These are phyloP conservation scores for Arthrobotrys pseudoclavata DNA, from an alignment of 2,329 filamentous ascomycete genomes.

Conservation along the genomic window DNA sequence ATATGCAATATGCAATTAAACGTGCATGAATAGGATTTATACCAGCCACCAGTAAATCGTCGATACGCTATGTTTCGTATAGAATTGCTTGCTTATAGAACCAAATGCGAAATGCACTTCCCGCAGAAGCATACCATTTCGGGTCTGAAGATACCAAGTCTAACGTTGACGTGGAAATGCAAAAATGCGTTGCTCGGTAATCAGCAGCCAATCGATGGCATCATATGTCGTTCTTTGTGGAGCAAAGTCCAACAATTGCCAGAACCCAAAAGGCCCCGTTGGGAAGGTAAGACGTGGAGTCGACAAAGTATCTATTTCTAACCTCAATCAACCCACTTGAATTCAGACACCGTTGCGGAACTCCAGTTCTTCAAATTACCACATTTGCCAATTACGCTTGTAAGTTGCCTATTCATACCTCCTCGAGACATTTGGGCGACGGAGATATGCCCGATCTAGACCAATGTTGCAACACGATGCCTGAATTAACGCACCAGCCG, in stretches of 20 bases:
- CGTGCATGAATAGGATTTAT: not conserved
- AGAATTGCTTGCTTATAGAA: not conserved
- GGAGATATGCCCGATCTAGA: conserved; percentile 46
- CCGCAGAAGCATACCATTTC: conserved; percentile 26
- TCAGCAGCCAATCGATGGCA: conserved; percentile 53
- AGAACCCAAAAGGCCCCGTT: conserved; percentile 48
- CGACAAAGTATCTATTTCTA: conserved; percentile 6
- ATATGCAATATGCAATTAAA: conserved; percentile 21
- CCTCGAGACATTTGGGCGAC: conserved; percentile 26
- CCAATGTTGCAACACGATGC: conserved; percentile 29
- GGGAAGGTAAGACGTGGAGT: conserved; percentile 16
- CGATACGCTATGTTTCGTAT: not conserved
- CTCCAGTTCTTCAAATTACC: conserved; percentile 18
- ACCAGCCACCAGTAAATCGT: conserved; percentile 3
- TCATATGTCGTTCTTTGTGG: conserved; percentile 11
- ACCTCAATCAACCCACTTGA: conserved; percentile 2
- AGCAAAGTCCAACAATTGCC: conserved; percentile 20
- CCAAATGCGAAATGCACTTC: not conserved
- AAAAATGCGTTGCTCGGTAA: conserved; percentile 53
- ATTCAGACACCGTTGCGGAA: conserved; percentile 9
- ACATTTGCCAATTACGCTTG: conserved; percentile 11
- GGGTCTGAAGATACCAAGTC: not conserved
- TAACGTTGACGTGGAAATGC: conserved; percentile 14
- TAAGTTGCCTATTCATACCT: conserved; percentile 10
- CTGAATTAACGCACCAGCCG: conserved; percentile 41